Conservation (phyloP, 768 basidiomycete genomes). For the Infundibulicybe gibba region DNA sequence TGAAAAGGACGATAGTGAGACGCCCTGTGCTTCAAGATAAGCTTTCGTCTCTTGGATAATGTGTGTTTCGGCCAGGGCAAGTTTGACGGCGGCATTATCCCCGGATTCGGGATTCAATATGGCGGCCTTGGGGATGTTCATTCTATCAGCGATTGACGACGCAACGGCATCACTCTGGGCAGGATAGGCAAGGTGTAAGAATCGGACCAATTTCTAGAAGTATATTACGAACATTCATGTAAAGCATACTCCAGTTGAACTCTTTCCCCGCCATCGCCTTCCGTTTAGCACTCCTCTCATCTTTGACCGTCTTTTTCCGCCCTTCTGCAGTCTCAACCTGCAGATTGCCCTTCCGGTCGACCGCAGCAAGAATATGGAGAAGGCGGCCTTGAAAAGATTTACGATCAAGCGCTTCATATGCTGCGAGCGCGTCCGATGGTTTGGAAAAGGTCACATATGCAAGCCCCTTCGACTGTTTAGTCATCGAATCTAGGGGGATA, state of each 20-base stretch:
- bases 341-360: constrained; percentile 54
- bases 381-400: constrained; percentile 89
- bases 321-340: constrained; percentile 39
- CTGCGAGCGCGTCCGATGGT: constrained; percentile 47
- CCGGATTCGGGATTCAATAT: constrained; percentile 81
- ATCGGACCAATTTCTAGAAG: constrained; percentile 4
- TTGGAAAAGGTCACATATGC: constrained; percentile 47
- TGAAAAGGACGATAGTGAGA: constrained; percentile 57
- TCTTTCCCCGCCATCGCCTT: constrained; percentile 71
- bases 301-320: constrained; percentile 50
- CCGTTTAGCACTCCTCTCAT: constrained; percentile 57
- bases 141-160: constrained; percentile 83
- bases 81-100: constrained; percentile 83
- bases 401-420: constrained; percentile 77
- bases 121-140: constrained; percentile 83
- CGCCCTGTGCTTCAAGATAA: constrained; percentile 79
- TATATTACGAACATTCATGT: constrained; percentile 85
- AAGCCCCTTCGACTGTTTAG: constrained; percentile 46
- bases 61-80: constrained; percentile 94
- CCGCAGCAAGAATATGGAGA: constrained; percentile 85
- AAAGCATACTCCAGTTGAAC: constrained; percentile 92
- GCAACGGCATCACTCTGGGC: constrained; percentile 88
- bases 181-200: constrained; percentile 13
- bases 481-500: constrained; percentile 39
- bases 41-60: constrained; percentile 93